phyloP scores from a whole-genome alignment of 805 yeast species.

The Yarrowia keelungensis region DNA sequence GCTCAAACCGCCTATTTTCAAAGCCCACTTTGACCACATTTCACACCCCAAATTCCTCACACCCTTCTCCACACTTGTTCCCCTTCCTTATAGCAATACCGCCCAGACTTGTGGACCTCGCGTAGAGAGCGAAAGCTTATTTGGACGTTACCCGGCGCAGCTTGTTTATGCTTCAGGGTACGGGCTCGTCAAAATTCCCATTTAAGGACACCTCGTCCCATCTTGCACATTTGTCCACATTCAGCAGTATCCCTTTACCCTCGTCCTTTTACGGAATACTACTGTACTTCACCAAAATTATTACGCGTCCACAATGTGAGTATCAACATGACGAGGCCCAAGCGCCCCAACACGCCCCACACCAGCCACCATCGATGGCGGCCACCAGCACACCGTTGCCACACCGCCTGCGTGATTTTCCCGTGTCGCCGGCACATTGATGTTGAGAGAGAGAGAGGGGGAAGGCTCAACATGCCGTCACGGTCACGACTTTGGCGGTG shows the following conservation, averaged over 20 bases:
- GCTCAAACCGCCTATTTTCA: too few relatives aligned
- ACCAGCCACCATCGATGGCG: neutral
- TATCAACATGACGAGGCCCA: conserved; percentile 14
- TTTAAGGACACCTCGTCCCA: conserved; percentile 36
- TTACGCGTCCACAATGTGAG: conserved; percentile 39
- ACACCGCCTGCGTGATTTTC: conserved; percentile 8
- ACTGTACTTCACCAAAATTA: conserved; percentile 37
- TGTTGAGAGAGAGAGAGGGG: too few relatives aligned
- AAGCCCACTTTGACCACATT: too few relatives aligned
- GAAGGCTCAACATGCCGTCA: too few relatives aligned
- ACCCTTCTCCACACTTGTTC: too few relatives aligned
- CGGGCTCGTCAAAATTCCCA: conserved; percentile 32
- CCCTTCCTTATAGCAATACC: too few relatives aligned
- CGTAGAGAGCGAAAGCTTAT: neutral
- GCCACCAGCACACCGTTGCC: conserved; percentile 1
- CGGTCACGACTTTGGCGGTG: too few relatives aligned
- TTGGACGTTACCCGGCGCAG: conserved; percentile 16
- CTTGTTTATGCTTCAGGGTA: conserved; percentile 39
- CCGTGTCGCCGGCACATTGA: neutral
- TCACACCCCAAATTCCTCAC: too few relatives aligned
- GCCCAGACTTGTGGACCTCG: conserved; percentile 9
- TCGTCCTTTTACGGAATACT: conserved; percentile 38
- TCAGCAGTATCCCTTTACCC: conserved; percentile 39
- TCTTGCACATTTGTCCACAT: conserved; percentile 36
- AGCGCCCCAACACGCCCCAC: conserved; percentile 9